Conservation (phyloP, 768 basidiomycete species). For the Pholiota conissans region DNA sequence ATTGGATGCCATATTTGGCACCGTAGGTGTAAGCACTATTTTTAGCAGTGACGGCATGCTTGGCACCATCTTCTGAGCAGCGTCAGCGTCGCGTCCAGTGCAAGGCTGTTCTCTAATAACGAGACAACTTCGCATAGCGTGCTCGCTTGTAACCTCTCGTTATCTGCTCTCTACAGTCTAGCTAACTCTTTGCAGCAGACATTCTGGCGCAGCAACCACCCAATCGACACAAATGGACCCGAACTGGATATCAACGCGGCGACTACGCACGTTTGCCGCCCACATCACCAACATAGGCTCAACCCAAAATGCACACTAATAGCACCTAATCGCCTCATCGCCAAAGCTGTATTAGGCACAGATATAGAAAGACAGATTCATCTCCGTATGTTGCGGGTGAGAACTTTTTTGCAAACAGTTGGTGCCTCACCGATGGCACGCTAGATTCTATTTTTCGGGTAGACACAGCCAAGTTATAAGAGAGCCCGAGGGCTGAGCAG, state of each 20-base stretch:
- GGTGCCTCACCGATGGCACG: not conserved
- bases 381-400: not conserved
- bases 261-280: not conserved
- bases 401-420: not conserved
- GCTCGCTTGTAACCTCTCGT: no score
- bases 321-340: not conserved
- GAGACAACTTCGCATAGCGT: not conserved
- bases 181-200: no score
- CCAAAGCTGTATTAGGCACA: not conserved
- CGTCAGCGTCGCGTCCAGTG: not conserved
- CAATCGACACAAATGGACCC: not conserved
- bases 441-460: not conserved
- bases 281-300: not conserved
- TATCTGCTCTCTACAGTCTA: not conserved
- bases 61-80: not conserved
- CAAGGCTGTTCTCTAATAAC: not conserved
- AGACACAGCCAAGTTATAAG: not conserved
- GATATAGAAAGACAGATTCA: not conserved
- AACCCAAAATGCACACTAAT: not conserved
- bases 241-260: not conserved
- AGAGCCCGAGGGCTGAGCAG: not conserved
- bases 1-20: not conserved
- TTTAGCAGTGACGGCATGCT: not conserved
- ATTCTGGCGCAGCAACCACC: not conserved
- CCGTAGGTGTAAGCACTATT: not conserved